Percentiles rank a stretch among this genome's conserved stretches.
Conservation (phyloP, 768 basidiomycete genomes). For the Favolaschia claudopus region DNA sequence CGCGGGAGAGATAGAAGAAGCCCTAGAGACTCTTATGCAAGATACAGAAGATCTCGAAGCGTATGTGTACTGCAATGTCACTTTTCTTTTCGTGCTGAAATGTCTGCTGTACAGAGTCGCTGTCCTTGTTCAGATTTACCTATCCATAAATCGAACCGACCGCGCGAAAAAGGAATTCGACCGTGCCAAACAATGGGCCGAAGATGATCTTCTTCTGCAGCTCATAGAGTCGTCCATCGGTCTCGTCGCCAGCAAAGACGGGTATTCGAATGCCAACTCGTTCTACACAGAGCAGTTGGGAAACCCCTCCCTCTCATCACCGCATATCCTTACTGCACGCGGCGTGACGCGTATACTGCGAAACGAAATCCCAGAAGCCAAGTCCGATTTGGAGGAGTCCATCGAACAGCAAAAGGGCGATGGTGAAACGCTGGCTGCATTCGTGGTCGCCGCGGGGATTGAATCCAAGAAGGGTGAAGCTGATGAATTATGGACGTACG, state of each 20-base stretch:
- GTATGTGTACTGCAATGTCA: constrained; percentile 55
- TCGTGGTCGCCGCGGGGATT: constrained; percentile 69
- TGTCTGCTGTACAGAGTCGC: constrained; percentile 63
- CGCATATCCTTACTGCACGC: constrained; percentile 79
- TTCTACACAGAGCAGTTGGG: constrained; percentile 88
- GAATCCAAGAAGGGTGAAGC: constrained; percentile 63
- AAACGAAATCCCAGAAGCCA: constrained; percentile 77
- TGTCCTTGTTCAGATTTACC: constrained; percentile 83
- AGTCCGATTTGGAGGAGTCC: constrained; percentile 82
- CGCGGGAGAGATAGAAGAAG: constrained; percentile 90
- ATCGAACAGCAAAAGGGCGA: constrained; percentile 64
- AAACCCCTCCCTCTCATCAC: constrained; percentile 79
- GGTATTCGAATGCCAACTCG: constrained; percentile 58
- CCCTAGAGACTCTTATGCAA: constrained; percentile 84
- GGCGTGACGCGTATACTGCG: constrained; percentile 81
- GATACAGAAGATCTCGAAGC: constrained; percentile 86
- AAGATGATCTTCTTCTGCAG: constrained; percentile 90
- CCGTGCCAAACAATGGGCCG: constrained; percentile 83
- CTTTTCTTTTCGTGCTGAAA: background rate
- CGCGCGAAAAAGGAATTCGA: constrained; percentile 88
- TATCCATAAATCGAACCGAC: constrained; percentile 89
- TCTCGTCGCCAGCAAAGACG: constrained; percentile 77
- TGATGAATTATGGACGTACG: constrained; percentile 76
- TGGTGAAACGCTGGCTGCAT: constrained; percentile 73
- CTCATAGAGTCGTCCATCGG: constrained; percentile 87